Percentiles rank a stretch among this genome's conserved stretches.
Evolutionary conservation across 169 alveolate genomes (phyloP).

Genomic region (Plasmodium knowlesi): DNA sequence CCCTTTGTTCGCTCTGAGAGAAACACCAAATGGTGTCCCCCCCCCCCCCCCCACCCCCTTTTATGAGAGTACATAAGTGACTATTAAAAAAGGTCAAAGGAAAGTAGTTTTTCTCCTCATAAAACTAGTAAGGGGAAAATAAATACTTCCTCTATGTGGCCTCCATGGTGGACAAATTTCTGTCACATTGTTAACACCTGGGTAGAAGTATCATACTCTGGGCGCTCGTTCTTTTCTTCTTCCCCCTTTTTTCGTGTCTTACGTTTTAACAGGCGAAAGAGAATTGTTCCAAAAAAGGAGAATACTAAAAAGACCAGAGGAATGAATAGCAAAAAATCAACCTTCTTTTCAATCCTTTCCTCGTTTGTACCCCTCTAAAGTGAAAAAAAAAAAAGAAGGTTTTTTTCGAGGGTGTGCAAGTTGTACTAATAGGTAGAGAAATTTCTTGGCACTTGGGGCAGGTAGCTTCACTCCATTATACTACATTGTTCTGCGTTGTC

Average conservation of each 20-base stretch:
- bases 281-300: constrained; percentile 5
- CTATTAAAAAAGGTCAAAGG: background rate
- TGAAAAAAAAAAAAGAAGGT: background rate
- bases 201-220: background rate
- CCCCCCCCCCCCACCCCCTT: background rate
- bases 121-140: background rate
- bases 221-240: background rate
- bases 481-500: background rate
- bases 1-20: background rate
- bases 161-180: background rate
- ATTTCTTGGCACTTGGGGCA: background rate
- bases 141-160: background rate
- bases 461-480: background rate
- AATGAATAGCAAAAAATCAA: constrained; percentile 26
- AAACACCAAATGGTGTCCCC: background rate
- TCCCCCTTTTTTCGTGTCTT: background rate
- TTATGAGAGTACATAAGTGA: background rate
- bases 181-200: background rate
- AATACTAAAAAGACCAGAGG: constrained; percentile 20
- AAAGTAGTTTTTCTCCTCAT: background rate
- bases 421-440: background rate
- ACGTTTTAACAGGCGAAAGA: background rate
- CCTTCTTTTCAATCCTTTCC: constrained; percentile 41
- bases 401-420: background rate
- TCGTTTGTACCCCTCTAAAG: constrained; percentile 49